Evolutionary conservation across 164 flowering plant genomes (phyloP), one percentile per base, ranked within the genome.

Genomic region (Vitis rotundifolia): DNA sequence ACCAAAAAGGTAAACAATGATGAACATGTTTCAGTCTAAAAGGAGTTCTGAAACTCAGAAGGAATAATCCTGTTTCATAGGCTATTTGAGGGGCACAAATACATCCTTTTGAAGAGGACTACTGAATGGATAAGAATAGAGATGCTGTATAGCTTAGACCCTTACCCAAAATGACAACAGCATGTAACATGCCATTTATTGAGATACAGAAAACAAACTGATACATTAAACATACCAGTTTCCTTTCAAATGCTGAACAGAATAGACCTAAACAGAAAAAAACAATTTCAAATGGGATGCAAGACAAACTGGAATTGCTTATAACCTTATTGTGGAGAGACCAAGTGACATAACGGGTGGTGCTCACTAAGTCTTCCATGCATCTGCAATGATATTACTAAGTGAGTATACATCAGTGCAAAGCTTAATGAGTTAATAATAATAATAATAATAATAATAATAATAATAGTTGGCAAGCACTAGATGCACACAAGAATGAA

Each of bases 251-350:
- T 57, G 59, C 59, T 16, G 4, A 5, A 57, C 9, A 16, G n/a
- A 57, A 57, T 53, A 53, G 11, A 2, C 44, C 7, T 37, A 37
- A 3, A 37, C 44, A 37, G 44, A 37, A 12, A 1, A 18, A 29
- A 19, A 2, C 28, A 2, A 16, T 57, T 57, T 57, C 59, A 57
- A 59, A 59, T 26, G 62, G 6, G 29, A 29, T 31, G 13, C 44
- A 9, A 37, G 14, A 59, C 2, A 59, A 47, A 13, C 13, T 61
- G 29, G 64, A 37, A 37, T 26, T 31, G 11, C 16, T 68, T 19
- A 11, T 48, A 50, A 94, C 99, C 99, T 95, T 95, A 75, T 95
- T 92, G 79, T 94, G 99, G 71, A 94, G 92, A 44, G 99, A 94
- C 99, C 99, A 95, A 37, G 91, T 84, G 64, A 93, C 98, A 70